Conservation (phyloP, 1,284 basidiomycete species). For the Microbotryomycetes sp. region DNA sequence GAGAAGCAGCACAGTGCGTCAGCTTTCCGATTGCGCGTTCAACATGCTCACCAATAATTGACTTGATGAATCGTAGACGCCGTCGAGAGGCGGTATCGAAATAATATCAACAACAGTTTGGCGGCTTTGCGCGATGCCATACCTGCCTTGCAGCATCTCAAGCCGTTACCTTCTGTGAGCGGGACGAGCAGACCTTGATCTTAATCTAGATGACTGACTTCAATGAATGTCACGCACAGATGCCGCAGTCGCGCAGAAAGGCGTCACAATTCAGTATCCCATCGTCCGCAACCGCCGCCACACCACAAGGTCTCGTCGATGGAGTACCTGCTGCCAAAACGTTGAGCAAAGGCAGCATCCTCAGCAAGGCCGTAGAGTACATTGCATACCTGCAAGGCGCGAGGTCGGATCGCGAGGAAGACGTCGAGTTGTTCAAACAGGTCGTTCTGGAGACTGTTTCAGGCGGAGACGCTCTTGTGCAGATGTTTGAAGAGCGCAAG, state of each 20-base stretch:
- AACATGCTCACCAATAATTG: no score
- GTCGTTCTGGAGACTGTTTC: conserved; percentile 28
- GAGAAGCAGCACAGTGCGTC: no score
- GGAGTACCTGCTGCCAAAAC: conserved; percentile 34
- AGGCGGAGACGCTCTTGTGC: conserved; percentile 22
- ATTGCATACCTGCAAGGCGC: conserved; percentile 27
- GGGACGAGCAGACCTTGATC: not conserved
- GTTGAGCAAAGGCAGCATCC: conserved; percentile 32
- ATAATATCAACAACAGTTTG: conserved; percentile 35
- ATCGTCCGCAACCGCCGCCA: conserved; percentile 19
- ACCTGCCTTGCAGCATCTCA: conserved; percentile 32
- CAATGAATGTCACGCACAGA: not conserved
- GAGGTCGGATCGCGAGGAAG: conserved; percentile 25
- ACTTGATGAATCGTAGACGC: no score
- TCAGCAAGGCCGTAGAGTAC: conserved; percentile 34
- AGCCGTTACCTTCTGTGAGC: conserved; percentile 31
- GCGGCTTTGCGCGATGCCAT: conserved; percentile 32
- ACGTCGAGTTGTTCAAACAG: conserved; percentile 30
- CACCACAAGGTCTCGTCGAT: conserved; percentile 32
- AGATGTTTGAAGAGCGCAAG: conserved; percentile 25
- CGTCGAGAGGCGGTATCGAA: conserved; percentile 35
- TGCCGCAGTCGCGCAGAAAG: conserved; percentile 32
- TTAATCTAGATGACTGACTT: not conserved
- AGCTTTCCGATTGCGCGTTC: no score
- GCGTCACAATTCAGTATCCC: conserved; percentile 34